Percentiles rank a stretch among this genome's conserved stretches.
phyloP scores from a whole-genome alignment of 805 yeast species.

The Tetrapisispora arboricola region DNA sequence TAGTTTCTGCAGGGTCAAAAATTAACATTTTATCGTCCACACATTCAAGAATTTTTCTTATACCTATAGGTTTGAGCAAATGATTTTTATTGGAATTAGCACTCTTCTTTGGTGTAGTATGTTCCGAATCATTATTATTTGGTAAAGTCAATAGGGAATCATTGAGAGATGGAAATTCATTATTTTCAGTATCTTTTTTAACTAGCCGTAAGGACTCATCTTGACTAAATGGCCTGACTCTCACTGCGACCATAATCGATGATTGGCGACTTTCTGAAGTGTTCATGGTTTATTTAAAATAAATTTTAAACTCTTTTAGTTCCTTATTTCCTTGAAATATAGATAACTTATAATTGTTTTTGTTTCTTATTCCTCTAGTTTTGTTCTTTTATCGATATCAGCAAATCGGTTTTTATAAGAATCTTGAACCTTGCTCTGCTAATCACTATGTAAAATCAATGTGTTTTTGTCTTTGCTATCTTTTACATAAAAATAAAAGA shows the following conservation, averaged over 20 bases:
- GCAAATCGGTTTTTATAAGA: no score
- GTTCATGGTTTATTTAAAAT: not conserved
- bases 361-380: no score
- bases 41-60: constrained; percentile 63
- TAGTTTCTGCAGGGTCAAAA: constrained; percentile 73
- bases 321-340: no score
- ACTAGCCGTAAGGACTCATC: constrained; percentile 43
- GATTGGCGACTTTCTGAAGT: constrained; percentile 1
- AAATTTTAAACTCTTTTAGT: no score
- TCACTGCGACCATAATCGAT: constrained; percentile 44
- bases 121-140: not conserved
- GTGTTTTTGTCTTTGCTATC: no score
- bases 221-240: constrained; percentile 75
- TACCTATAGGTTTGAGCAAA: constrained; percentile 35
- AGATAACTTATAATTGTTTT: no score
- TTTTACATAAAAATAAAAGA: no score
- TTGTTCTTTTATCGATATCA: no score
- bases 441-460: no score
- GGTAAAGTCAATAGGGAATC: constrained; percentile 15
- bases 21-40: constrained; percentile 80
- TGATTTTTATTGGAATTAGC: not conserved
- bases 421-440: no score
- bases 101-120: not conserved
- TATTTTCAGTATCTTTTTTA: constrained; percentile 28
- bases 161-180: constrained; percentile 6